These are phyloP conservation scores for Neonectria coccinea DNA, from an alignment of 2,329 filamentous ascomycete species.

Conservation along the genomic window DNA sequence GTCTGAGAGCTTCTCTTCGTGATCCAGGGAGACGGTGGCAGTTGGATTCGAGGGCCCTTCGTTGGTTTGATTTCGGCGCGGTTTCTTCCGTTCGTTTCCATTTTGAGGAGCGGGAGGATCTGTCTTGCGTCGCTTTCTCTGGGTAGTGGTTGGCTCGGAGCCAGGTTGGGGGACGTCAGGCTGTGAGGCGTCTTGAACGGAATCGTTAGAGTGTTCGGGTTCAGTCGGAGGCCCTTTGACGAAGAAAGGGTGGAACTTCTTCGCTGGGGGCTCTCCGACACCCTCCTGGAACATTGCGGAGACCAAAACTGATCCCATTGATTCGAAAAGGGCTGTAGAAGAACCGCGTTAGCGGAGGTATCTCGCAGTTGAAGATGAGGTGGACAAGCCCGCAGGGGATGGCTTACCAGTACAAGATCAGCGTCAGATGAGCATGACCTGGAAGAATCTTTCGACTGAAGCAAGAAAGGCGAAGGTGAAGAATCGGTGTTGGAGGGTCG, in stretches of 20 bases:
- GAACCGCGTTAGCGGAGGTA: constrained; percentile 14
- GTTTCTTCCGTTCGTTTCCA: constrained; percentile 43
- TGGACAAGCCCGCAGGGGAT: neutral
- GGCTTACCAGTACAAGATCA: constrained; percentile 26
- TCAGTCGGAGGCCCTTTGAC: constrained; percentile 42
- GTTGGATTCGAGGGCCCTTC: constrained; percentile 22
- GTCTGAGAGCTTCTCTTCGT: constrained; percentile 26
- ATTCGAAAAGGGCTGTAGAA: constrained; percentile 31
- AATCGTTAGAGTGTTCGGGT: constrained; percentile 4
- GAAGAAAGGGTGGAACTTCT: constrained; percentile 70
- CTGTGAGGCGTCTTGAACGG: constrained; percentile 18
- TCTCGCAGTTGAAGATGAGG: constrained; percentile 1
- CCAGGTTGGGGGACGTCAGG: constrained; percentile 12
- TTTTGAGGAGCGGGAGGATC: constrained; percentile 42
- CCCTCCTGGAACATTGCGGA: constrained; percentile 59
- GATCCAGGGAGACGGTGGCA: constrained; percentile 25
- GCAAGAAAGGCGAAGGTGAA: neutral
- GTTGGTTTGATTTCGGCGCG: constrained; percentile 41
- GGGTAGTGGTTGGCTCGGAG: constrained; percentile 47
- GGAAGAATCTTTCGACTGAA: neutral
- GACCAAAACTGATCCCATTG: constrained; percentile 59
- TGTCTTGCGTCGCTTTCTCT: constrained; percentile 60
- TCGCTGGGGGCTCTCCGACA: constrained; percentile 50
- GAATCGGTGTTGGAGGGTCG: neutral
- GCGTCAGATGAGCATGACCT: constrained; percentile 38